A percentile compares a stretch with the other conserved stretches of the same genome.
These are phyloP conservation scores for Protea cynaroides DNA, from an alignment of 164 flowering plant species.

Conservation along the genomic window DNA sequence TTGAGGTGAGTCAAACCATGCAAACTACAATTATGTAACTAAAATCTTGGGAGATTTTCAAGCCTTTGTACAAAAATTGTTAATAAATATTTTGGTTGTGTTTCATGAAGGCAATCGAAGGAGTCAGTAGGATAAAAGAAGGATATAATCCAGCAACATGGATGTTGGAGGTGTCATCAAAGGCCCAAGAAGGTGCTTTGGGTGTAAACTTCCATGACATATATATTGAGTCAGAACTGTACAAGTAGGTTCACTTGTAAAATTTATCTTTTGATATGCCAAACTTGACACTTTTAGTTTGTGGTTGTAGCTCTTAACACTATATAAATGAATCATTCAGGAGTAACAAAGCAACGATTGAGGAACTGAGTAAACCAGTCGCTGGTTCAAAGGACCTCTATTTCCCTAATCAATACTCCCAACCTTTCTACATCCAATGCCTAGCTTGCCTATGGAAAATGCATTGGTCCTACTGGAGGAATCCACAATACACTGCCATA, in stretches of 20 bases:
- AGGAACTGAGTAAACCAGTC: background rate
- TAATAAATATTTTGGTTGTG: background rate
- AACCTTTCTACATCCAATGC: background rate
- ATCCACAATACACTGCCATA: background rate
- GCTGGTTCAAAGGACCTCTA: background rate
- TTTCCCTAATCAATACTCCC: background rate
- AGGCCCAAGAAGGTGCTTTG: conserved; percentile 26
- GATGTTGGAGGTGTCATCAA: conserved; percentile 37
- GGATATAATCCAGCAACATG: conserved; percentile 47
- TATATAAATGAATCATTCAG: background rate
- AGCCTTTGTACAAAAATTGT: background rate
- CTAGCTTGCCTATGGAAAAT: background rate
- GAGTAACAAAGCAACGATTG: background rate
- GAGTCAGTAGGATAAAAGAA: conserved; percentile 31
- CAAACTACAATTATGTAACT: too few relatives aligned
- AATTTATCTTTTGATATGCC: too few relatives aligned
- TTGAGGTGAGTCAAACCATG: conserved; percentile 31
- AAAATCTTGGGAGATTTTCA: too few relatives aligned
- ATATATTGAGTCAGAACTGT: conserved; percentile 29
- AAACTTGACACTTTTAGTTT: too few relatives aligned
- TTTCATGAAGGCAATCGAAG: conserved; percentile 14
- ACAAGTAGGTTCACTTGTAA: conserved; percentile 17
- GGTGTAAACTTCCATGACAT: conserved; percentile 31
- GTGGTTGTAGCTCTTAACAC: background rate
- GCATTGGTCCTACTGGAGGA: background rate